A percentile compares a stretch with the other conserved stretches of the same genome.
phyloP scores from a whole-genome alignment of 1,284 basidiomycete genomes.

The Naganishia sp. region DNA sequence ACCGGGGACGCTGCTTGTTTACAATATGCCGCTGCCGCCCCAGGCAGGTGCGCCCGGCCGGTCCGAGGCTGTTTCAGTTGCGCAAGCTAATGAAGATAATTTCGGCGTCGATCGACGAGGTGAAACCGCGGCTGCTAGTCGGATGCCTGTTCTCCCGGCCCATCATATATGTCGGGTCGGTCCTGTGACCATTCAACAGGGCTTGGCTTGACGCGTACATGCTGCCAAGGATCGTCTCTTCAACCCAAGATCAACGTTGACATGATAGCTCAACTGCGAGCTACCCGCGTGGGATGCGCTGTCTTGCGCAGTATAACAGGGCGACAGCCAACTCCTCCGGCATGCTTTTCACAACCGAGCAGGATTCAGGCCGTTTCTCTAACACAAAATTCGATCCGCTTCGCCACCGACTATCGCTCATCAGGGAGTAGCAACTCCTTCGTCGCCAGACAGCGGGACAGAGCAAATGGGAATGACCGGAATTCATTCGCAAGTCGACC shows the following conservation, averaged over 20 bases:
- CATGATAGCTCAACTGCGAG: constrained; percentile 8
- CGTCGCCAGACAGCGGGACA: too few relatives aligned
- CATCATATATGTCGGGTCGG: too few relatives aligned
- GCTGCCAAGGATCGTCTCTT: neutral
- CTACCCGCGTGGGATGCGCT: neutral
- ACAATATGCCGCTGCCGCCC: constrained; percentile 11
- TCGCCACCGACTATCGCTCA: too few relatives aligned
- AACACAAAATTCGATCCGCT: too few relatives aligned
- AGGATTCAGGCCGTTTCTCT: too few relatives aligned
- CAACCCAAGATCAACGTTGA: neutral
- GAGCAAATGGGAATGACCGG: too few relatives aligned
- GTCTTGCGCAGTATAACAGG: neutral
- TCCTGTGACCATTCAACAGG: too few relatives aligned
- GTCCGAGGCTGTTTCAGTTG: constrained; percentile 7
- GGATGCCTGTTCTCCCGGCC: too few relatives aligned
- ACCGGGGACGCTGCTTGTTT: constrained; percentile 2
- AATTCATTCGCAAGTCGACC: too few relatives aligned
- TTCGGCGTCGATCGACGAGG: constrained; percentile 10
- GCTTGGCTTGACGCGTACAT: neutral
- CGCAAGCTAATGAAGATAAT: constrained; percentile 1
- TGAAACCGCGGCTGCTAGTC: constrained; percentile 3
- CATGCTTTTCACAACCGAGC: too few relatives aligned
- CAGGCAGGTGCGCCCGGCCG: constrained; percentile 12
- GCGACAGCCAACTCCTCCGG: too few relatives aligned
- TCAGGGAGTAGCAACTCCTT: too few relatives aligned